phyloP scores from a whole-genome alignment of 768 basidiomycete genomes.

The Chalciporus sphaerocephalus region DNA sequence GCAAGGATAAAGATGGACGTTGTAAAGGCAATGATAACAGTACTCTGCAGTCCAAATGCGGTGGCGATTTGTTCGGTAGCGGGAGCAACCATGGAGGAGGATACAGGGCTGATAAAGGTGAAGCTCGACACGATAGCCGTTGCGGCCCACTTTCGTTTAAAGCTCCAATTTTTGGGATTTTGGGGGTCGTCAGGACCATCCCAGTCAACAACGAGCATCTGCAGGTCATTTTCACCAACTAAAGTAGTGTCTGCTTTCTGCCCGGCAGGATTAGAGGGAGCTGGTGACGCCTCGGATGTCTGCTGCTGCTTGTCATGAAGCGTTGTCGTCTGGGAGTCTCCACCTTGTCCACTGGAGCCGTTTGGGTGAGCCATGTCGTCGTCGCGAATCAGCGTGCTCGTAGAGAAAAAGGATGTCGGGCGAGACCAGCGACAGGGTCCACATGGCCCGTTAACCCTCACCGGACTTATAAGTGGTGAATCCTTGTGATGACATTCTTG shows the following conservation, averaged over 20 bases:
- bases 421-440: neutral
- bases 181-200: slow-evolving; percentile 55
- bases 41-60: slow-evolving; percentile 52
- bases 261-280: neutral
- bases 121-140: slow-evolving; percentile 63
- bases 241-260: neutral
- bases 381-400: neutral
- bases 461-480: slow-evolving; percentile 6
- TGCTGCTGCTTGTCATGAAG: neutral
- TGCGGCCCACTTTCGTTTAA: slow-evolving; percentile 57
- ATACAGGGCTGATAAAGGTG: slow-evolving; percentile 64
- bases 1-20: slow-evolving; percentile 58
- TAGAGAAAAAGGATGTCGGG: neutral
- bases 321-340: slow-evolving; percentile 9
- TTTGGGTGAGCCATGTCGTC: neutral
- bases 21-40: slow-evolving; percentile 48
- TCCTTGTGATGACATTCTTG: slow-evolving; percentile 4
- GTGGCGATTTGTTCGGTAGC: slow-evolving; percentile 48
- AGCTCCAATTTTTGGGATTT: slow-evolving; percentile 63
- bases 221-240: neutral
- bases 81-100: slow-evolving; percentile 74
- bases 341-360: neutral
- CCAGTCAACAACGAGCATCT: slow-evolving; percentile 49
- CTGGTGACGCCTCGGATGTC: neutral
- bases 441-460: neutral